phyloP scores from a whole-genome alignment of 139 green algal genomes.

The Closterium sp. region DNA sequence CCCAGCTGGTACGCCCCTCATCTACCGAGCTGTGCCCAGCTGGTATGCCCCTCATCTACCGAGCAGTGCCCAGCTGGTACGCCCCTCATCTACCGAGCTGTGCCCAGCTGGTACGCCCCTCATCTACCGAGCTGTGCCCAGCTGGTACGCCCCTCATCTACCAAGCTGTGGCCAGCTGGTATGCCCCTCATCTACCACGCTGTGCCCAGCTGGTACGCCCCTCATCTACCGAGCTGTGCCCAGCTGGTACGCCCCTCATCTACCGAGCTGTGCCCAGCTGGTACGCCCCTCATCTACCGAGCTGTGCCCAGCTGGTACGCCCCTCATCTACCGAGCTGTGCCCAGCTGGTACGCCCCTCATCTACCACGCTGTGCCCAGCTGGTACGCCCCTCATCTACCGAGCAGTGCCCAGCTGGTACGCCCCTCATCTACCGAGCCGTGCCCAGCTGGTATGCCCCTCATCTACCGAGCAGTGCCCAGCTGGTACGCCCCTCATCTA shows the following conservation, averaged over 20 bases:
- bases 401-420: constrained; percentile 90
- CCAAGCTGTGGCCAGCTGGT: neutral
- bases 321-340: constrained; percentile 74
- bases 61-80: too few species aligned
- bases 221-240: too few species aligned
- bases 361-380: too few species aligned
- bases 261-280: too few species aligned
- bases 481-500: constrained; percentile 64
- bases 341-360: constrained; percentile 76
- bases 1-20: too few species aligned
- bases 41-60: too few species aligned
- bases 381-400: constrained; percentile 73
- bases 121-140: too few species aligned
- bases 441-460: too few species aligned
- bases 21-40: neutral
- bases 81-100: too few species aligned
- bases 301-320: constrained; percentile 94
- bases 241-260: neutral
- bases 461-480: constrained; percentile 81
- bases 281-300: constrained; percentile 55
- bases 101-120: neutral
- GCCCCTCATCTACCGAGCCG: neutral
- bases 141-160: too few species aligned
- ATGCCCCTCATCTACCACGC: too few species aligned
- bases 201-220: too few species aligned